phyloP scores from a whole-genome alignment of 805 yeast species.

The Kazachstania bromeliacearum region DNA sequence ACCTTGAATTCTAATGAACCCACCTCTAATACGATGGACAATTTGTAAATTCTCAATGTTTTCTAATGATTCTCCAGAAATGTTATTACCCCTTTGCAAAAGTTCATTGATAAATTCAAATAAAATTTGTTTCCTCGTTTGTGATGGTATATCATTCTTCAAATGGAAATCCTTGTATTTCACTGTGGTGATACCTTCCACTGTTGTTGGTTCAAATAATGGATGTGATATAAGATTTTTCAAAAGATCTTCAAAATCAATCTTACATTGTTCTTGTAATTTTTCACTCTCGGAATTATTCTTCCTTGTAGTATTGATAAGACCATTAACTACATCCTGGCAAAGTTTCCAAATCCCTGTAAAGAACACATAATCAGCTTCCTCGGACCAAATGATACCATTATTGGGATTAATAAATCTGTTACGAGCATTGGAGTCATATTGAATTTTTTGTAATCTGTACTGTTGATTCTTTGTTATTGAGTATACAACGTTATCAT shows the following conservation, averaged over 20 bases:
- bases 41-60: conserved; percentile 15
- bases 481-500: conserved; percentile 5
- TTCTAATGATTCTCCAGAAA: conserved; percentile 8
- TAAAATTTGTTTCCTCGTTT: conserved; percentile 10
- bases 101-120: conserved; percentile 8
- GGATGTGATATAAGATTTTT: conserved; percentile 1
- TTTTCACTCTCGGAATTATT: neutral
- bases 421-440: neutral
- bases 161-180: conserved; percentile 25
- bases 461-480: conserved; percentile 24
- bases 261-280: conserved; percentile 3
- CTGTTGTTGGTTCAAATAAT: neutral
- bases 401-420: conserved; percentile 34
- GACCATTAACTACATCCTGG: conserved; percentile 26
- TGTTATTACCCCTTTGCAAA: too few species aligned
- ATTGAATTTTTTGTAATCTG: conserved; percentile 9
- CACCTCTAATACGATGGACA: conserved; percentile 76
- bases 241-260: conserved; percentile 4
- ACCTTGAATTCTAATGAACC: conserved; percentile 86
- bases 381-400: conserved; percentile 79
- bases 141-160: conserved; percentile 16
- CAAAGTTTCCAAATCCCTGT: conserved; percentile 74
- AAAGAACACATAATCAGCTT: conserved; percentile 74
- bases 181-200: neutral
- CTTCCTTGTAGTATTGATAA: conserved; percentile 7